A percentile compares a stretch with the other conserved stretches of the same genome.
phyloP scores from a whole-genome alignment of 2,329 filamentous ascomycete genomes.

The Myrmaecium sp. region DNA sequence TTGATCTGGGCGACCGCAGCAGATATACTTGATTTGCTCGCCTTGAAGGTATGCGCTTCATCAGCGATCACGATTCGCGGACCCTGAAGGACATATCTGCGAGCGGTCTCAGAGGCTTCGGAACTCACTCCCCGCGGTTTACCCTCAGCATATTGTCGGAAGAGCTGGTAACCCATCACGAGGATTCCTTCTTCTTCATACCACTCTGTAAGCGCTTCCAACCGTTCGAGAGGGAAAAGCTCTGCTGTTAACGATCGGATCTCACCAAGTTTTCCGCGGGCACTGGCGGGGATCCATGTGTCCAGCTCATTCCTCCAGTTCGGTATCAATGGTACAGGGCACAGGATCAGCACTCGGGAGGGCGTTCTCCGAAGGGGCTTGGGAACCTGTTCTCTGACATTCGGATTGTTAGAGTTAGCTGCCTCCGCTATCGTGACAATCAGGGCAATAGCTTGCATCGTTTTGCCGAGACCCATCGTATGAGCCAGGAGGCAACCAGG shows the following conservation, averaged over 20 bases:
- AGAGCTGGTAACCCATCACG: conserved; percentile 58
- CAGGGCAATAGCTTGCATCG: conserved; percentile 79
- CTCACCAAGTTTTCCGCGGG: conserved; percentile 31
- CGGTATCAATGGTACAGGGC: conserved; percentile 55
- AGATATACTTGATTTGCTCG: conserved; percentile 36
- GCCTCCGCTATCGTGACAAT: conserved; percentile 57
- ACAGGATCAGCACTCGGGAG: conserved; percentile 54
- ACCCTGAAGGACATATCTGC: conserved; percentile 31
- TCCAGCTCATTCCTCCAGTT: conserved; percentile 73
- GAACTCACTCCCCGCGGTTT: background rate
- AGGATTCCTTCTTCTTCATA: conserved; percentile 49
- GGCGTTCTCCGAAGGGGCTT: conserved; percentile 33
- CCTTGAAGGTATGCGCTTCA: conserved; percentile 71
- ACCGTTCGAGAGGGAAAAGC: conserved; percentile 21
- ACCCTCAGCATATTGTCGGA: conserved; percentile 21
- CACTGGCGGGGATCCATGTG: conserved; percentile 39
- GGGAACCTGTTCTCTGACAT: conserved; percentile 51
- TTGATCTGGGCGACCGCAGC: conserved; percentile 40
- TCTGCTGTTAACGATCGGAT: conserved; percentile 38
- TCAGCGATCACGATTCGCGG: conserved; percentile 68
- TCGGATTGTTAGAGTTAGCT: conserved; percentile 38
- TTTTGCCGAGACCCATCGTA: conserved; percentile 85
- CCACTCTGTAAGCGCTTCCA: conserved; percentile 40
- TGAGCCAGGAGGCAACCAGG: conserved; percentile 75
- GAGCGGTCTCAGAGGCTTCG: conserved; percentile 9